A percentile compares a stretch with the other conserved stretches of the same genome.
Conservation (phyloP, 768 basidiomycete species). For the Sarcodon aspratus region DNA sequence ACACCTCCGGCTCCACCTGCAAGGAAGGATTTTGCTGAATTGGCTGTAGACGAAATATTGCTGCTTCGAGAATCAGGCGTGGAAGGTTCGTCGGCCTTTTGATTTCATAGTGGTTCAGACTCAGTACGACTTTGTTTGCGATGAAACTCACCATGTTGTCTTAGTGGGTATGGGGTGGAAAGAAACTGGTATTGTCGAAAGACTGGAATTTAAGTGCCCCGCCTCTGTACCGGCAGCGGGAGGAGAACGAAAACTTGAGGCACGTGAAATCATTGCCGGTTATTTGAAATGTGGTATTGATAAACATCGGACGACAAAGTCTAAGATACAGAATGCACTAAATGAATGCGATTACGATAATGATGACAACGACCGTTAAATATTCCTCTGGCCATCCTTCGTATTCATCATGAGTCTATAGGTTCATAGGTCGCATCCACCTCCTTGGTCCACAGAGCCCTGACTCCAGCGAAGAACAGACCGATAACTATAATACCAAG, state of each 20-base stretch:
- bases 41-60: constrained; percentile 15
- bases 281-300: too few relatives aligned
- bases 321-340: too few relatives aligned
- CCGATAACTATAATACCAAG: constrained; percentile 52
- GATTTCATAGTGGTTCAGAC: constrained; percentile 3
- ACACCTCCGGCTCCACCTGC: constrained; percentile 91
- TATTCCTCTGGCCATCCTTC: background rate
- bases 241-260: too few relatives aligned
- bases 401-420: constrained; percentile 29
- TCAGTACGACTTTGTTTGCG: background rate
- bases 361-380: too few relatives aligned
- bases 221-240: too few relatives aligned
- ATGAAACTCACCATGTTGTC: constrained; percentile 3
- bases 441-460: constrained; percentile 60
- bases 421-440: constrained; percentile 89
- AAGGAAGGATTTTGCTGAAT: constrained; percentile 72
- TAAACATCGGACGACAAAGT: too few relatives aligned
- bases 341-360: too few relatives aligned
- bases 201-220: too few relatives aligned
- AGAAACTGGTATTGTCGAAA: background rate
- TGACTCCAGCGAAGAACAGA: constrained; percentile 63
- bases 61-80: background rate
- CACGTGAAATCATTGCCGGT: too few relatives aligned
- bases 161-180: background rate
- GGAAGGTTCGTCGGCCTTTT: constrained; percentile 1